phyloP scores from a whole-genome alignment of 345 rosid species.

The Salix arbutifolia region DNA sequence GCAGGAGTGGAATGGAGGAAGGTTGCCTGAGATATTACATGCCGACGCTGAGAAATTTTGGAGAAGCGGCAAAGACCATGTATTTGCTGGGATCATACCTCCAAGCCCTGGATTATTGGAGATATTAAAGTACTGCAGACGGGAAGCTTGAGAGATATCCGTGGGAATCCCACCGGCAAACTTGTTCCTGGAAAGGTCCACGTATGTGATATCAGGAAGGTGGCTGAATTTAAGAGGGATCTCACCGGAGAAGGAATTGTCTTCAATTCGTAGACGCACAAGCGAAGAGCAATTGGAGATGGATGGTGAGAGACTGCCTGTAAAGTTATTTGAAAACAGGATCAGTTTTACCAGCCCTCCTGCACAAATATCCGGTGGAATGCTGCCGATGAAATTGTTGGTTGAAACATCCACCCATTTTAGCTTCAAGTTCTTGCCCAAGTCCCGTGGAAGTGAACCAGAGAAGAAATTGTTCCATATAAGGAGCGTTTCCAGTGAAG shows the following conservation, averaged over 20 bases:
- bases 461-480: conserved; percentile 83
- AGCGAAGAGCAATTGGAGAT: conserved; percentile 75
- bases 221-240: conserved; percentile 57
- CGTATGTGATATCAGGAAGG: conserved; percentile 62
- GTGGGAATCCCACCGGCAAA: conserved; percentile 66
- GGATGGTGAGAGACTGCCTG: conserved; percentile 58
- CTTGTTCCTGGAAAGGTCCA: conserved; percentile 74
- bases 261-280: conserved; percentile 78
- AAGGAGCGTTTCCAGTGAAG: conserved; percentile 71
- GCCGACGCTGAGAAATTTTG: conserved; percentile 76
- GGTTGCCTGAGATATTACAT: conserved; percentile 55
- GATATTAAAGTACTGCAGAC: conserved; percentile 71
- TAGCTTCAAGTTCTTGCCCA: conserved; percentile 74
- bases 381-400: conserved; percentile 63
- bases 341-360: conserved; percentile 73
- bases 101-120: conserved; percentile 61
- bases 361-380: conserved; percentile 76
- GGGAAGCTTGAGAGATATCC: conserved; percentile 53
- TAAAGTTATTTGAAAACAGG: conserved; percentile 70
- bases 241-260: conserved; percentile 76
- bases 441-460: conserved; percentile 69
- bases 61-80: conserved; percentile 67
- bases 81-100: conserved; percentile 48
- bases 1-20: conserved; percentile 65
- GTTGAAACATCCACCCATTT: conserved; percentile 88